Evolutionary conservation across 2,329 filamentous ascomycete genomes (phyloP), one percentile per base, ranked within the genome.

Genomic region (Cladosporium phlei): DNA sequence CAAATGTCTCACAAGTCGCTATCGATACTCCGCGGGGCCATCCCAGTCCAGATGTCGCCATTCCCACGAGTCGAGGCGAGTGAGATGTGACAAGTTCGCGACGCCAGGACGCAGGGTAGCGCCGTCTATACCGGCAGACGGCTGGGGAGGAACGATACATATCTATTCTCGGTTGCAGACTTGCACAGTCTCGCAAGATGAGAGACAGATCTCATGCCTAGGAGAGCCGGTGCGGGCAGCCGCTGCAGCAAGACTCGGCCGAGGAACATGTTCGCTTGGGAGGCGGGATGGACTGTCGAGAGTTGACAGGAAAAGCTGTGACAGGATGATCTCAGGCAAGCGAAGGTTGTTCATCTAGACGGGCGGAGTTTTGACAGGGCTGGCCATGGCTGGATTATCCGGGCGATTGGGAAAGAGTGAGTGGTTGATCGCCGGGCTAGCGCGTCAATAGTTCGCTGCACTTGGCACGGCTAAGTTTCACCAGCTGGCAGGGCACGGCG

Each of bases 391-490:
- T n/a, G n/a, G n/a, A n/a, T n/a, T 19, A 37, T 19, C 42, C 42
- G 42, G 42, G 42, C 42, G 42, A 37, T 45, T 45, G 42, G 42
- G 37, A 35, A 37, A 11, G 19, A 45, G 30, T 45, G 42, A 45
- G 30, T 45, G 42, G 42, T 28, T 37, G 42, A 45, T 45, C 42
- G 42, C 42, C 42, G 37, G n/a, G n/a, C 42, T 45, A 45, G 42
- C 22, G 42, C 32, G 11, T 45, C 42, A 20, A 45, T 45, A 45
- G 42, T 45, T 16, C 20, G 24, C 42, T 35, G 42, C 42, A 45
- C 32, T 29, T 20, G 42, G 32, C 16, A 45, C 42, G 28, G 24
- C 42, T 45, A 45, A 32, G 32, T 32, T 45, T 45, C 37, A n/a
- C n/a, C 42, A 45, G 42, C 42, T 34, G 24, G 40, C 42, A 37